phyloP scores from a whole-genome alignment of 495 filamentous ascomycete species.

The Penicillium steckii region DNA sequence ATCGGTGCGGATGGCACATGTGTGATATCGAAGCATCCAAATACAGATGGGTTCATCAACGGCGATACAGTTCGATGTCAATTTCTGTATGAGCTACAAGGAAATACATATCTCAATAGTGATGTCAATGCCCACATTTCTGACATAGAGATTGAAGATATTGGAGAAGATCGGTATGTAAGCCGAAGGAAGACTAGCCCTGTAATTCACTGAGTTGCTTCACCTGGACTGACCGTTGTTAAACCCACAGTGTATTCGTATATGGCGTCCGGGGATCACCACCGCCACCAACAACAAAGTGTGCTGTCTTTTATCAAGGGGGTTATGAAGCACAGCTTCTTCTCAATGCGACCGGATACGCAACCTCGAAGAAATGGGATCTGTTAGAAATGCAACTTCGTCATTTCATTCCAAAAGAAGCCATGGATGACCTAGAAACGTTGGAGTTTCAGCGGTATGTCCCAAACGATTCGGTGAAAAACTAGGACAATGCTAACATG shows the following conservation, averaged over 20 bases:
- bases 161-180: conserved; percentile 23
- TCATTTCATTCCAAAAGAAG: conserved; percentile 16
- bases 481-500: neutral
- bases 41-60: conserved; percentile 23
- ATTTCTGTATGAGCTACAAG: conserved; percentile 58
- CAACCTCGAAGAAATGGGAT: conserved; percentile 39
- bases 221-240: neutral
- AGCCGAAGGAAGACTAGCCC: neutral
- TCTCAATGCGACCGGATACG: conserved; percentile 42
- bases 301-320: conserved; percentile 47
- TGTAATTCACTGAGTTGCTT: neutral
- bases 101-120: conserved; percentile 49
- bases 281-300: conserved; percentile 56
- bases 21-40: conserved; percentile 27
- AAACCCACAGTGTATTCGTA: conserved; percentile 33
- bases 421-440: conserved; percentile 20
- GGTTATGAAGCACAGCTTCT: conserved; percentile 46
- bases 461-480: neutral
- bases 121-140: conserved; percentile 51
- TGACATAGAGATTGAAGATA: conserved; percentile 35
- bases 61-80: conserved; percentile 49
- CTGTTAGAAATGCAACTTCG: conserved; percentile 36
- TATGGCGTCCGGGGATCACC: conserved; percentile 41
- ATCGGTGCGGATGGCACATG: conserved; percentile 29
- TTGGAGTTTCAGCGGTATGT: conserved; percentile 31